Evolutionary conservation across 1,284 basidiomycete genomes (phyloP).

Genomic region (Pseudozyma sp.): DNA sequence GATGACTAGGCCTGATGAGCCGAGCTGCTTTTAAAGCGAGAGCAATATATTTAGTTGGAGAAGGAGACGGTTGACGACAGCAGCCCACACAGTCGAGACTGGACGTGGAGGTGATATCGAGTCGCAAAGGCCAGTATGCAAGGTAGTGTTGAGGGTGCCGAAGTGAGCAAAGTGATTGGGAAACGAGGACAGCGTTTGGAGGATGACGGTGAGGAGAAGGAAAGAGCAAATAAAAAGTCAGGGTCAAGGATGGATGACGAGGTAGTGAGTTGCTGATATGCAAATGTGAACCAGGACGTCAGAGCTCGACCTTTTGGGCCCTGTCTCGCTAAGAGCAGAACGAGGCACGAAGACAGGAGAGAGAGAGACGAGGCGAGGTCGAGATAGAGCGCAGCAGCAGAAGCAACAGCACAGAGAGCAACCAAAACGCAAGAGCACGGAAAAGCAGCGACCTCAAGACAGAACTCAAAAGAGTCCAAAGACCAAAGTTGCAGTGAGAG

Average conservation of each 20-base stretch:
- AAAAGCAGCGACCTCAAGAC: too few species aligned
- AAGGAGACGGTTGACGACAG: constrained; percentile 13
- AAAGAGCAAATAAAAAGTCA: not conserved
- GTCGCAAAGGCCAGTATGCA: not conserved
- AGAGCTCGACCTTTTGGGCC: not conserved
- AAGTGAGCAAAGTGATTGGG: not conserved
- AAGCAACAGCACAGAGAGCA: too few species aligned
- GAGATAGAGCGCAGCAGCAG: too few species aligned
- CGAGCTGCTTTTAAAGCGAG: not conserved
- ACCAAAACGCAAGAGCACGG: too few species aligned
- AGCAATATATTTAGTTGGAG: not conserved
- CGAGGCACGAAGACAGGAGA: not conserved
- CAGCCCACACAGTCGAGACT: constrained; percentile 54
- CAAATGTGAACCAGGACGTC: not conserved
- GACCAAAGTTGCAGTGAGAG: constrained; percentile 3
- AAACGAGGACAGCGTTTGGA: not conserved
- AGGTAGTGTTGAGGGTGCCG: not conserved
- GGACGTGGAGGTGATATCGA: constrained; percentile 43
- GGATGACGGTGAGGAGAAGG: not conserved
- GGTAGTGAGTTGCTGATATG: constrained; percentile 10
- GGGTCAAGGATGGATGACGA: not conserved
- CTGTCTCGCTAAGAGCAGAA: constrained; percentile 6
- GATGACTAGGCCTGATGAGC: not conserved
- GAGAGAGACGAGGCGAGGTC: not conserved
- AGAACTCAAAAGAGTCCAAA: not conserved